phyloP scores from a whole-genome alignment of 176 grass and related monocot species.

The Cenchrus fungigraminus region DNA sequence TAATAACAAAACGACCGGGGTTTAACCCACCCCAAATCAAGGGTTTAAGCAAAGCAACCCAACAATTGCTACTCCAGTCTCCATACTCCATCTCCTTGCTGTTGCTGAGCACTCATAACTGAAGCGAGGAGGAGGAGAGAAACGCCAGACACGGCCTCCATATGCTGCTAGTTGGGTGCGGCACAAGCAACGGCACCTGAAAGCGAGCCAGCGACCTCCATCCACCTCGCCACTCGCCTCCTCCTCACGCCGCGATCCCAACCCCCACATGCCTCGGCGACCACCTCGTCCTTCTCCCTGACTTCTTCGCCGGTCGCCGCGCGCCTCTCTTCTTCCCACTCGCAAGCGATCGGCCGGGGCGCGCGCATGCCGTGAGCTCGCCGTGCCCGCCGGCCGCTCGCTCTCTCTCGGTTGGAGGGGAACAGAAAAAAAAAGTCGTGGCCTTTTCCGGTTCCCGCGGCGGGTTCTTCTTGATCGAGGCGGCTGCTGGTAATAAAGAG shows the following conservation, averaged over 20 bases:
- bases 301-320: neutral
- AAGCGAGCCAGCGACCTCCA: conserved; percentile 22
- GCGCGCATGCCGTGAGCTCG: conserved; percentile 38
- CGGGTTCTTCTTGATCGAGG: conserved; percentile 29
- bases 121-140: neutral
- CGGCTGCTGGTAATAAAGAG: neutral
- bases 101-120: neutral
- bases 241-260: conserved; percentile 34
- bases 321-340: conserved; percentile 3
- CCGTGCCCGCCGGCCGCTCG: conserved; percentile 1
- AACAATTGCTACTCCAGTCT: neutral
- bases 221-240: conserved; percentile 8
- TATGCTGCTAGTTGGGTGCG: conserved; percentile 58
- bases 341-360: neutral
- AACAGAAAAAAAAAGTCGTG: neutral
- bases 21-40: conserved; percentile 41
- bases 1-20: conserved; percentile 33
- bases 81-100: neutral
- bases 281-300: neutral
- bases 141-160: conserved; percentile 37
- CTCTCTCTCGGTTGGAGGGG: neutral
- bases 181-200: conserved; percentile 52
- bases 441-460: conserved; percentile 13
- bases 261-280: conserved; percentile 59
- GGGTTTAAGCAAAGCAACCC: conserved; percentile 32